phyloP scores from a whole-genome alignment of 1,284 basidiomycete genomes.

The Cystobasidium sp. region DNA sequence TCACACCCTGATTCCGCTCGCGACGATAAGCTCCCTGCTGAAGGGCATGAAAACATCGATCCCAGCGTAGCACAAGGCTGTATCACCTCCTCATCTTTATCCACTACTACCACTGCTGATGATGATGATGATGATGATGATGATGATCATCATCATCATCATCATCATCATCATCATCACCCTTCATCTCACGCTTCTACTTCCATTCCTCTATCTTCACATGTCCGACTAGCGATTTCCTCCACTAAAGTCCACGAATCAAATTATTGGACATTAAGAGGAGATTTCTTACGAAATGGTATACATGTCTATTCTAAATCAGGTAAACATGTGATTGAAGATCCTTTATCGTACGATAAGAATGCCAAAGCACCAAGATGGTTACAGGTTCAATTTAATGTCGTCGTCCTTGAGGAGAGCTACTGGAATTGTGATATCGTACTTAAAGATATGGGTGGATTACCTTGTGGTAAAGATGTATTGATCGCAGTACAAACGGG shows the following conservation, averaged over 20 bases:
- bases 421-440: constrained; percentile 36
- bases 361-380: constrained; percentile 23
- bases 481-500: constrained; percentile 34
- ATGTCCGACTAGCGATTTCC: constrained; percentile 4
- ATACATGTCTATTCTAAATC: constrained; percentile 36
- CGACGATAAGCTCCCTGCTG: not conserved
- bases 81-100: no score
- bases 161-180: not conserved
- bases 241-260: constrained; percentile 20
- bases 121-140: no score
- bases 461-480: constrained; percentile 31
- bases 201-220: constrained; percentile 11
- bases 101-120: no score
- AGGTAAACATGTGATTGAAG: constrained; percentile 35
- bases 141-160: not conserved
- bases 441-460: constrained; percentile 25
- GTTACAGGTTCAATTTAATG: constrained; percentile 40
- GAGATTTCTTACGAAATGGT: constrained; percentile 38
- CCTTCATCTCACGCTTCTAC: not conserved
- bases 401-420: constrained; percentile 28
- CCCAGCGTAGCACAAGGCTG: no score
- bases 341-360: constrained; percentile 18
- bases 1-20: not conserved
- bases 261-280: constrained; percentile 32
- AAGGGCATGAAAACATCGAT: not conserved